Evolutionary conservation across 352 stramenopile species (phyloP).

Genomic region (Globisporangium splendens): DNA sequence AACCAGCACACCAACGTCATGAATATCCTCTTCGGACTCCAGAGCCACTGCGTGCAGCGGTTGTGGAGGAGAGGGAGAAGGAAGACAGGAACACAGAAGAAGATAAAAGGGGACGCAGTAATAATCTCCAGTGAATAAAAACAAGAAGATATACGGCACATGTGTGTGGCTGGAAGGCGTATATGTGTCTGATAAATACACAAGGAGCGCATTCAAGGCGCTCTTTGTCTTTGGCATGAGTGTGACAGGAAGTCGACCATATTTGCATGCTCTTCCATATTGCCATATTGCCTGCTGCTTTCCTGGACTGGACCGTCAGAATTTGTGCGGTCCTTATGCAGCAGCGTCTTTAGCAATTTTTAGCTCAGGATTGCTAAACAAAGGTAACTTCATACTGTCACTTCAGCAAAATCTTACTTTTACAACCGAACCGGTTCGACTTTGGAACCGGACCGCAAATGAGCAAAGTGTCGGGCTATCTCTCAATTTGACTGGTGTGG

Average conservation of each 20-base stretch:
- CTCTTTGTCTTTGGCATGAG: too few species aligned
- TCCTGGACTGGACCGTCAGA: too few species aligned
- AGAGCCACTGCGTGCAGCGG: not conserved
- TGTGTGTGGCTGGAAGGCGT: not conserved
- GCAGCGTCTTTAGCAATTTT: not conserved
- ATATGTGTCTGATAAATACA: not conserved
- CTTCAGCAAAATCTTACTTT: not conserved
- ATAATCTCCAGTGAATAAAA: not conserved
- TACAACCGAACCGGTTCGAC: not conserved
- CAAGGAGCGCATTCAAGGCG: too few species aligned
- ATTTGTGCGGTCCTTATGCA: not conserved
- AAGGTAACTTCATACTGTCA: not conserved
- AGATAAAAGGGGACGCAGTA: not conserved
- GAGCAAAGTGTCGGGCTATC: not conserved
- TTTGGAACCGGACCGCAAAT: not conserved
- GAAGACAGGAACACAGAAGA: not conserved
- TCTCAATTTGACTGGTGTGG: slow-evolving; percentile 5
- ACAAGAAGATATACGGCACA: slow-evolving; percentile 1
- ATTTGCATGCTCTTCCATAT: too few species aligned
- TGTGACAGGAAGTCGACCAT: too few species aligned
- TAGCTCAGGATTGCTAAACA: not conserved
- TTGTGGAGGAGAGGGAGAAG: not conserved
- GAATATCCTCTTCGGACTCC: not conserved
- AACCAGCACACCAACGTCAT: not conserved
- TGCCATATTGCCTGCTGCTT: too few species aligned